These are phyloP conservation scores for Penicillium occitanis DNA, from an alignment of 2,329 filamentous ascomycete species.

Conservation along the genomic window DNA sequence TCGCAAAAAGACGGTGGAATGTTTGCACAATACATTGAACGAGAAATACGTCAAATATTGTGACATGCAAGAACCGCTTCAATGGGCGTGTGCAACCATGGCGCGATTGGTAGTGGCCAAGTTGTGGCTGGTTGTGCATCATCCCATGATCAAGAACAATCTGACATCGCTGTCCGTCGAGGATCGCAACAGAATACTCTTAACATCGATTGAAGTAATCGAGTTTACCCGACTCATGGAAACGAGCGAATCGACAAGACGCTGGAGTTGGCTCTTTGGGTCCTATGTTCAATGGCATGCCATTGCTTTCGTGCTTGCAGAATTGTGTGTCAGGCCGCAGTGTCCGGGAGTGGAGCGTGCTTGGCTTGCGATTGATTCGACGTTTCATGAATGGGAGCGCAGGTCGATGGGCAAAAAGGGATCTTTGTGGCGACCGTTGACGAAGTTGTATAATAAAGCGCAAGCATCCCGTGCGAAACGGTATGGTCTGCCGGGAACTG, in stretches of 20 bases:
- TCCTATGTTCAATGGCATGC: constrained; percentile 67
- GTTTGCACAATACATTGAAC: constrained; percentile 56
- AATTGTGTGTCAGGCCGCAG: constrained; percentile 58
- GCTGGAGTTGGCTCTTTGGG: constrained; percentile 65
- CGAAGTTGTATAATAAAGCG: constrained; percentile 61
- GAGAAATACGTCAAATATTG: constrained; percentile 56
- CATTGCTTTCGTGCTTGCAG: constrained; percentile 60
- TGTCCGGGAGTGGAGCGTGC: constrained; percentile 61
- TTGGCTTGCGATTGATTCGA: constrained; percentile 56
- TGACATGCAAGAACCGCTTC: constrained; percentile 55
- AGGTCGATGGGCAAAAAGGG: constrained; percentile 48
- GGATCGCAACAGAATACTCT: constrained; percentile 67
- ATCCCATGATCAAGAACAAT: constrained; percentile 65
- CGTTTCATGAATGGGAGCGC: constrained; percentile 41
- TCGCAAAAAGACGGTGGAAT: constrained; percentile 51
- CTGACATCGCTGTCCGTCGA: constrained; percentile 59
- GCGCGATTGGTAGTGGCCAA: constrained; percentile 73
- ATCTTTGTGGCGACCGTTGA: constrained; percentile 63
- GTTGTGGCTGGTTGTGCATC: constrained; percentile 74
- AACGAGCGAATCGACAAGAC: constrained; percentile 59
- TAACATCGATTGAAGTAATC: constrained; percentile 71
- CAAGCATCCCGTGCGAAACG: constrained; percentile 49
- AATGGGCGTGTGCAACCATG: constrained; percentile 68
- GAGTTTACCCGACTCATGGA: constrained; percentile 69
- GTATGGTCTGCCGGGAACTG: background rate